These are phyloP conservation scores for Thinopyrum elongatum DNA, from an alignment of 176 grass and related monocot genomes.

Conservation along the genomic window DNA sequence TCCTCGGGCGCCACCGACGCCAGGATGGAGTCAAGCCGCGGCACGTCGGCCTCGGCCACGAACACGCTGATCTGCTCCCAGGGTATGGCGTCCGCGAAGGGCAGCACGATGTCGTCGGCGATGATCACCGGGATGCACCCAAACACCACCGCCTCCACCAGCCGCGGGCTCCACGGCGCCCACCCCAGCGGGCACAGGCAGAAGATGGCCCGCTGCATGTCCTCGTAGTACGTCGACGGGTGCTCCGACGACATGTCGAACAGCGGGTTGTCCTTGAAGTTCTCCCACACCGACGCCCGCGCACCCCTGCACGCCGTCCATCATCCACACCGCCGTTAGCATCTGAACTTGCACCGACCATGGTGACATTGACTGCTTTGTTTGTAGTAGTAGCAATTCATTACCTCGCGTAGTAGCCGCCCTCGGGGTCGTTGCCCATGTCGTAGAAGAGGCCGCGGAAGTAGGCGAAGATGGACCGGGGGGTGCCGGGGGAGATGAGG, in stretches of 20 bases:
- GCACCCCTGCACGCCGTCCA: conserved; percentile 30
- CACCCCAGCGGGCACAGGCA: conserved; percentile 77
- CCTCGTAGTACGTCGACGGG: conserved; percentile 71
- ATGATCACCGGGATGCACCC: conserved; percentile 83
- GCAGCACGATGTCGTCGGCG: conserved; percentile 73
- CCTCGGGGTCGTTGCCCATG: conserved; percentile 60
- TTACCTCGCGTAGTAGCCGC: conserved; percentile 62
- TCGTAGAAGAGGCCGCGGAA: conserved; percentile 66
- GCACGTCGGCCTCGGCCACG: conserved; percentile 55
- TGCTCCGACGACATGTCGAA: conserved; percentile 83
- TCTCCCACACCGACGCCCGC: conserved; percentile 61
- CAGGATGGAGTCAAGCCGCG: conserved; percentile 63
- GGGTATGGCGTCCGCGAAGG: conserved; percentile 65
- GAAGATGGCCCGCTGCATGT: conserved; percentile 79
- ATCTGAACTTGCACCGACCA: neutral
- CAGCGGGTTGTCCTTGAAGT: conserved; percentile 76
- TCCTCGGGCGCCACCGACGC: conserved; percentile 40
- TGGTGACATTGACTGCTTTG: too few species aligned
- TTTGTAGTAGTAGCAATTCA: too few species aligned
- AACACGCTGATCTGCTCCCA: conserved; percentile 71
- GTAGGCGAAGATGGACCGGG: conserved; percentile 67
- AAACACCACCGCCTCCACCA: conserved; percentile 71
- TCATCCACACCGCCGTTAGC: neutral
- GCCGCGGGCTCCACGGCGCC: conserved; percentile 75
- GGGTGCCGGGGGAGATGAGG: conserved; percentile 47